Evolutionary conservation across 345 rosid species (phyloP), one percentile per base, ranked within the genome.

Genomic region (Aegle marmelos): DNA sequence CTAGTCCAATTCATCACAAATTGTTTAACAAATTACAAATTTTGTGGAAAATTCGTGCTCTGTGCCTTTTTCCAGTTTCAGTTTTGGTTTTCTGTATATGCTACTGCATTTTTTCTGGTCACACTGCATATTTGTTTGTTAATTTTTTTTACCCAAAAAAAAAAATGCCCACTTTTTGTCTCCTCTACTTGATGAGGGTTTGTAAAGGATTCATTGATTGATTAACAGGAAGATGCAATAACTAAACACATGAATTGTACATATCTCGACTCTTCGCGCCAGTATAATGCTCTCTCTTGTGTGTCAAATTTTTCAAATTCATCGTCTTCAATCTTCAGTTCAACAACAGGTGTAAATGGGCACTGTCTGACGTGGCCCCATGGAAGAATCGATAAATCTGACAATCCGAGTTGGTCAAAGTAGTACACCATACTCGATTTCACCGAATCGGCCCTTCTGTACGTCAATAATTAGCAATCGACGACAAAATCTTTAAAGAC

Each of bases 81-180:
- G 74, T 88, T 84, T 88, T 88, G 86, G 73, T 79, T 69, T 73
- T 56, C 34, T 75, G 73, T 76, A 70, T 4, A 65, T 68, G 78
- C 73, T 61, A 17, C 53, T 14, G 13, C 67, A 62, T n/a, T 65
- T 65, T 30, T 61, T 28, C 11, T 59, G 30, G 50, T 64, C 62
- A 36, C 45, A 50, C 65, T 60, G 48, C 77, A 25, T 8, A 53
- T 22, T 64, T 68, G 37, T 50, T 67, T 66, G 76, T 37, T 75
- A 39, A 69, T 63, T 33, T 66, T 19, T 59, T 22, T 76, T 79
- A 79, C 76, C 45, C 80, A 53, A 63, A 16, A 13, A 13, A 22
- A 27, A 50, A 9, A 31, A 36, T 14, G 59, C 33, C 33, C 9
- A n/a, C 33, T 77, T 33, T 75, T 80, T 77, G 7, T 14, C 16